A percentile compares a stretch with the other conserved stretches of the same genome.
Evolutionary conservation across 352 stramenopile species (phyloP).

Genomic region (Plasmopara muralis): DNA sequence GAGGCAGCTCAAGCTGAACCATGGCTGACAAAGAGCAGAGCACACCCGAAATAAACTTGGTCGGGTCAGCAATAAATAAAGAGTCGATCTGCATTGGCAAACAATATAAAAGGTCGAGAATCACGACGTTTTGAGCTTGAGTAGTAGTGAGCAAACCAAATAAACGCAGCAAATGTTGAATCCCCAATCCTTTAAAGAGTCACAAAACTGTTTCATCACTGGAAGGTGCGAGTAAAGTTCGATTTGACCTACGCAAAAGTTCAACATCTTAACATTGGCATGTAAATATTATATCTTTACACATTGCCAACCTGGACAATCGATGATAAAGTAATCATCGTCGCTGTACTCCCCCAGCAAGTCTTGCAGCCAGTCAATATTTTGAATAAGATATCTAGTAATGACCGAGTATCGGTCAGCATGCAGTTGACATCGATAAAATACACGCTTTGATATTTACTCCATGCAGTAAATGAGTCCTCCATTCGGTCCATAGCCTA

Average conservation of each 20-base stretch:
- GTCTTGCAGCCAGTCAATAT: conserved; percentile 95
- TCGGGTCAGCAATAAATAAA: conserved; percentile 92
- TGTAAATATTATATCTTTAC: background rate
- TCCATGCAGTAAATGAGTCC: conserved; percentile 99
- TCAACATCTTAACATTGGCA: conserved; percentile 2
- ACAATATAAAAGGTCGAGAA: background rate
- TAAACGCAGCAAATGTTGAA: conserved; percentile 88
- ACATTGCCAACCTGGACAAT: conserved; percentile 90
- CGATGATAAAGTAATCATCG: conserved; percentile 98
- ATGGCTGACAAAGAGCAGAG: conserved; percentile 96
- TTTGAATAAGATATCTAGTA: conserved; percentile 83
- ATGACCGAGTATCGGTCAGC: conserved; percentile 5
- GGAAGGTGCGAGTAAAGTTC: conserved; percentile 89
- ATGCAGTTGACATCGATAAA: background rate
- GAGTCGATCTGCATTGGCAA: conserved; percentile 78
- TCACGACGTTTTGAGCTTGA: background rate
- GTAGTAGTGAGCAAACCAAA: conserved; percentile 36
- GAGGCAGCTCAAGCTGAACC: conserved; percentile 97
- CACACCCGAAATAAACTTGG: conserved; percentile 97
- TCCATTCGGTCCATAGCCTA: conserved; percentile 97
- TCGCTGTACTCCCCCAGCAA: conserved; percentile 87
- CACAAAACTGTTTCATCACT: conserved; percentile 87
- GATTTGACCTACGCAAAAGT: conserved; percentile 63
- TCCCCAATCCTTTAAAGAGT: conserved; percentile 76
- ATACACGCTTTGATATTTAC: conserved; percentile 53